These are phyloP conservation scores for Leccinum boreale DNA, from an alignment of 768 basidiomycete species.

Conservation along the genomic window DNA sequence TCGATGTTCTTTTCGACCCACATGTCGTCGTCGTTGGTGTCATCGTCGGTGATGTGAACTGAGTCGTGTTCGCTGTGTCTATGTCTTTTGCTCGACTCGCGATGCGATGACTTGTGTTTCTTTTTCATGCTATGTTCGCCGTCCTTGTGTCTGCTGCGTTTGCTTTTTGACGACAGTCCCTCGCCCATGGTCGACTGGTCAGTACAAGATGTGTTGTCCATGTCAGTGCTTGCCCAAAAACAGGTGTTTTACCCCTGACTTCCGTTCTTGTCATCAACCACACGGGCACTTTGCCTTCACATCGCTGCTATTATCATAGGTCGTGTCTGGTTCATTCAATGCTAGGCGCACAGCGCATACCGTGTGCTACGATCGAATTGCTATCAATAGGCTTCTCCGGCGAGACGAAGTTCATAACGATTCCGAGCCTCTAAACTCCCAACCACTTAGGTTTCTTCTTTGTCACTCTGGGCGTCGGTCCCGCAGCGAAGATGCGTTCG, in stretches of 20 bases:
- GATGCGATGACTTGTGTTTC: slow-evolving; percentile 47
- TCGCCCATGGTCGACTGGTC: slow-evolving; percentile 27
- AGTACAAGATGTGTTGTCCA: background rate
- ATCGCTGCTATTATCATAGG: too few relatives aligned
- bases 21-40: slow-evolving; percentile 68
- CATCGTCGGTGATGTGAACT: slow-evolving; percentile 58
- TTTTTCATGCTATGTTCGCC: slow-evolving; percentile 51
- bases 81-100: slow-evolving; percentile 34
- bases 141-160: slow-evolving; percentile 36
- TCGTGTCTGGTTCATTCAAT: too few relatives aligned
- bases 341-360: too few relatives aligned
- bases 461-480: too few relatives aligned
- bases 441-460: too few relatives aligned
- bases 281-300: too few relatives aligned
- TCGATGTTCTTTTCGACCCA: slow-evolving; percentile 90
- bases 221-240: background rate
- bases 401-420: too few relatives aligned
- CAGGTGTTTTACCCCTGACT: background rate
- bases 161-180: slow-evolving; percentile 21
- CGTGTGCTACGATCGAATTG: too few relatives aligned
- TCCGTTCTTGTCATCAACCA: too few relatives aligned
- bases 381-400: too few relatives aligned
- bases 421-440: too few relatives aligned
- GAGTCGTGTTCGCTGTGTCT: slow-evolving; percentile 35
- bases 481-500: too few relatives aligned